phyloP scores from a whole-genome alignment of 2,329 filamentous ascomycete genomes.

The Xylogone sp. region DNA sequence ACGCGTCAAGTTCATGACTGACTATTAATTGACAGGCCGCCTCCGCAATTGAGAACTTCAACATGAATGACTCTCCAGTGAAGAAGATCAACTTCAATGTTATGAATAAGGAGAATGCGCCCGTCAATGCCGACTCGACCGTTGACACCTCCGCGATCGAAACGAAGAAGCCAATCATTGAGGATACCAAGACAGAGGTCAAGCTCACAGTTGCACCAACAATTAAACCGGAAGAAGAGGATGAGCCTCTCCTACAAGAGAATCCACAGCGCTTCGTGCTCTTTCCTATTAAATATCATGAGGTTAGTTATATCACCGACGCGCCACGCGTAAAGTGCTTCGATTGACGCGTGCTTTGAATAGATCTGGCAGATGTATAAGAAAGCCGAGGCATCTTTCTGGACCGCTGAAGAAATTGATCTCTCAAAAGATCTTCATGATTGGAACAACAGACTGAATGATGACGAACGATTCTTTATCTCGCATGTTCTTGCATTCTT shows the following conservation, averaged over 20 bases:
- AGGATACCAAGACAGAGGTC: slow-evolving; percentile 44
- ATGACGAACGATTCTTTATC: slow-evolving; percentile 97
- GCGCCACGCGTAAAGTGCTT: slow-evolving; percentile 67
- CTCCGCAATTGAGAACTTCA: slow-evolving; percentile 80
- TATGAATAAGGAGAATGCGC: slow-evolving; percentile 78
- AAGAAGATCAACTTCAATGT: slow-evolving; percentile 83
- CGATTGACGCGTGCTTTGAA: slow-evolving; percentile 19
- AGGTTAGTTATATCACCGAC: slow-evolving; percentile 61
- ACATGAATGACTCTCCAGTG: slow-evolving; percentile 80
- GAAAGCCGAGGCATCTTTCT: slow-evolving; percentile 99
- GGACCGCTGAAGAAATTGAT: slow-evolving; percentile 99
- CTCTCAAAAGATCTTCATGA: slow-evolving; percentile 98
- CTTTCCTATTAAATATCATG: slow-evolving; percentile 98
- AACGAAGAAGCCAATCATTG: slow-evolving; percentile 53
- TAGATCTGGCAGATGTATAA: slow-evolving; percentile 99
- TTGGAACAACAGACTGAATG: slow-evolving; percentile 96
- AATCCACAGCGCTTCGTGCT: slow-evolving; percentile 96
- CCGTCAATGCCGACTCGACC: slow-evolving; percentile 45
- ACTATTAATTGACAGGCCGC: slow-evolving; percentile 60
- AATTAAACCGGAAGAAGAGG: slow-evolving; percentile 66
- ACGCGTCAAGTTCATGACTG: slow-evolving; percentile 23
- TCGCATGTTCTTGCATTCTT: slow-evolving; percentile 99
- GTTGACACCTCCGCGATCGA: slow-evolving; percentile 49
- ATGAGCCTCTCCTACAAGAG: slow-evolving; percentile 91
- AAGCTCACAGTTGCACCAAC: slow-evolving; percentile 40